Base-by-base conservation (phyloP, 768 basidiomycete species). In the Rhodocollybia butyracea region DNA sequence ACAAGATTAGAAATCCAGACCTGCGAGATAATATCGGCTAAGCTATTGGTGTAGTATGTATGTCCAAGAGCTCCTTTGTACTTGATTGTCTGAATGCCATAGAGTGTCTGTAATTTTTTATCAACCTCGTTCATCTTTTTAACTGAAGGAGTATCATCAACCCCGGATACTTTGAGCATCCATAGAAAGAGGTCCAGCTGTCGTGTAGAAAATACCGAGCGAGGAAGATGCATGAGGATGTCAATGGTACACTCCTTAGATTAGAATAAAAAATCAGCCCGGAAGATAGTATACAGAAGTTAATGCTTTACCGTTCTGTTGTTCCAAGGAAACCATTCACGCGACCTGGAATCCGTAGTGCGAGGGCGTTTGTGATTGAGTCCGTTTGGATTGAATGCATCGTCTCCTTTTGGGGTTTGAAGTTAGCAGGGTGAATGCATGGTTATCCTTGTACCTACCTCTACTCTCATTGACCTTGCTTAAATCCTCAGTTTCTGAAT, bases 1-100 rank as follows among this genome's bases (percentile, higher is more conserved):
- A 5, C 34, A 22, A 5, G 11, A 15, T 11, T n/a, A 31, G n/a
- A 32, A 31, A 48, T 48, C n/a, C 30, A 17, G 29, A 55, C 53
- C 32, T 46, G 42, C 3, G 22, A 8, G 21, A 55, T 29, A 12
- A 55, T 55, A 29, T 26, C 54, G 1, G 61, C 24, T 5, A 74
- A 43, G 21, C 51, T 58, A 48, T 73, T 74, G 2, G 69, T 63
- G 58, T 64, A 66, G 46, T 70, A 73, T 5, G 50, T 60, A 48
- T 72, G 64, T 0, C 70, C 71, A 12, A 70, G 60, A 0, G 61
- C 62, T 4, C 73, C 72, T 10, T 63, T 43, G 47, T 72, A 72
- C 8, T 50, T n/a, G 3, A 71, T 57, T 27, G 63, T 67, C 1
- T 62, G 45, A 21, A 74, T 61, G 0, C 73, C 72, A 55, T 61